These are phyloP conservation scores for Deuterostichococcus epilithicus DNA, from an alignment of 139 green algal genomes.

Conservation along the genomic window DNA sequence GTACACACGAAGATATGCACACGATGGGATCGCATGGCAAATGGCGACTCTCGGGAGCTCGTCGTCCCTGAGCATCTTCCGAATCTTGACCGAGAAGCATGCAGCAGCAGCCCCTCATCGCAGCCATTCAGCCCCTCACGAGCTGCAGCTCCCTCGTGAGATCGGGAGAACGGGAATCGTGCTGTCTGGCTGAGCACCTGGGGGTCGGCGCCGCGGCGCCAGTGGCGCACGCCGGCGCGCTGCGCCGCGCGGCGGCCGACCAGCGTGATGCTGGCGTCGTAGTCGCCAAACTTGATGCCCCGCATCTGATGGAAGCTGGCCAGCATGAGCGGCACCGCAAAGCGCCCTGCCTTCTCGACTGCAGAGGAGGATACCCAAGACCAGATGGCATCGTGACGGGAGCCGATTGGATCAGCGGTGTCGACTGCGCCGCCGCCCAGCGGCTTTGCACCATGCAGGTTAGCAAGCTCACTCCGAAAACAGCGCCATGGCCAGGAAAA, in stretches of 20 bases:
- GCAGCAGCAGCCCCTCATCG: too few relatives aligned
- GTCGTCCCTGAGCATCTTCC: neutral
- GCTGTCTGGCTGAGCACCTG: constrained; percentile 18
- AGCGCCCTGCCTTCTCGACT: constrained; percentile 14
- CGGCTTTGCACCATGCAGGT: too few relatives aligned
- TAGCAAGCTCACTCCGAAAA: neutral
- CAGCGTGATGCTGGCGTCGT: constrained; percentile 46
- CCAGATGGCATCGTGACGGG: too few relatives aligned
- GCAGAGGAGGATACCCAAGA: neutral
- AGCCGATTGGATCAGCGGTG: too few relatives aligned
- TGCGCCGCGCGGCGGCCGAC: constrained; percentile 53
- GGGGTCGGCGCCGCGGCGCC: constrained; percentile 72
- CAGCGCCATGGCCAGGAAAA: neutral
- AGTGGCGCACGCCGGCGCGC: constrained; percentile 73
- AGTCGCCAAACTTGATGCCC: constrained; percentile 33
- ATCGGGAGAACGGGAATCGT: neutral
- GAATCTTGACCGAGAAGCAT: too few relatives aligned
- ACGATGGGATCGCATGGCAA: neutral
- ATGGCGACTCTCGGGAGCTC: neutral
- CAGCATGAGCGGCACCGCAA: constrained; percentile 59
- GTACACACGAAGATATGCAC: neutral
- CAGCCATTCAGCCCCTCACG: too few relatives aligned
- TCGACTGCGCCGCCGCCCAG: too few relatives aligned
- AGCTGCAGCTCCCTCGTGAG: too few relatives aligned
- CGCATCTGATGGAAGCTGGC: constrained; percentile 73